Conservation (phyloP, 768 basidiomycete species). For the Lactifluus volemus region DNA sequence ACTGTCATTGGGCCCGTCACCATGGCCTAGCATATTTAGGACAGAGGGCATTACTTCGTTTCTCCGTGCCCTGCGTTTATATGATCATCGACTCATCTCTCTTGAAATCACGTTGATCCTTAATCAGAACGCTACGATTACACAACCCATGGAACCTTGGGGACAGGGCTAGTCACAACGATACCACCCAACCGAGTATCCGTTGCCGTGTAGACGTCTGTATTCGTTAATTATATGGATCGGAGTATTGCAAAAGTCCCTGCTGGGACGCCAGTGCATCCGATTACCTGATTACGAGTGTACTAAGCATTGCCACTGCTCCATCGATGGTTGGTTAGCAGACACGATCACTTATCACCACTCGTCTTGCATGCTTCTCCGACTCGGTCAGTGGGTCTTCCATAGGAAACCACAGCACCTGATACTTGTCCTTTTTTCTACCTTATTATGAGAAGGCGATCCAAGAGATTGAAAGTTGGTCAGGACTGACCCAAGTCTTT, state of each 20-base stretch:
- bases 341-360: slow-evolving; percentile 42
- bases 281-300: background rate
- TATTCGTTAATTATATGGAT: background rate
- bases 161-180: no score
- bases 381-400: slow-evolving; percentile 46
- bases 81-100: no score
- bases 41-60: no score
- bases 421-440: slow-evolving; percentile 56
- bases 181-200: no score
- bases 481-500: slow-evolving; percentile 34
- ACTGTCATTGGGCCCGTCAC: no score
- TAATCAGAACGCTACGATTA: no score
- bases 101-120: no score
- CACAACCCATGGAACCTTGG: no score
- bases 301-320: background rate
- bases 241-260: background rate
- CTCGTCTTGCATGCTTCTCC: slow-evolving; percentile 42
- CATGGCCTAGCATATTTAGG: no score
- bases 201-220: background rate
- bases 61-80: no score
- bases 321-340: slow-evolving; percentile 7
- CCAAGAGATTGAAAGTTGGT: background rate
- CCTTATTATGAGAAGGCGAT: slow-evolving; percentile 15
- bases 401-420: slow-evolving; percentile 79
- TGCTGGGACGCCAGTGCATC: background rate